Conservation (phyloP, 306 rosid genomes). For the Lathyrus oleraceus region DNA sequence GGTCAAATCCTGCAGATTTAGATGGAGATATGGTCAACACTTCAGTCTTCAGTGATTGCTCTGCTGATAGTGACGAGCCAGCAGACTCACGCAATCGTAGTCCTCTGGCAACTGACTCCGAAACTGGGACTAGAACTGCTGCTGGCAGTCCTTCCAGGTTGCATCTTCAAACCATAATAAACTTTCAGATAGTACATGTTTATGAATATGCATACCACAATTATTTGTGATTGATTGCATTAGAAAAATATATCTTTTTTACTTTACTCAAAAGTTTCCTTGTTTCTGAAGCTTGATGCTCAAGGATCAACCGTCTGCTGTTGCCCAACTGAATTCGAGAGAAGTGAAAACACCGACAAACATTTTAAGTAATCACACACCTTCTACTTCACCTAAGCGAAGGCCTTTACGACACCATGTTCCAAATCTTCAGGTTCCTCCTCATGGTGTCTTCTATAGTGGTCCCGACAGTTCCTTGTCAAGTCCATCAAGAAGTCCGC, state of each 20-base stretch:
- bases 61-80: slow-evolving; percentile 77
- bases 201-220: slow-evolving; percentile 27
- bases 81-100: slow-evolving; percentile 70
- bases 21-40: slow-evolving; percentile 72
- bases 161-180: slow-evolving; percentile 36
- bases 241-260: slow-evolving; percentile 30
- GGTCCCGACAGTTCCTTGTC: slow-evolving; percentile 80
- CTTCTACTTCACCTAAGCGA: slow-evolving; percentile 71
- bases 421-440: slow-evolving; percentile 86
- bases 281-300: slow-evolving; percentile 59
- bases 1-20: slow-evolving; percentile 64
- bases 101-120: slow-evolving; percentile 71
- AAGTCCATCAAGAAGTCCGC: slow-evolving; percentile 49
- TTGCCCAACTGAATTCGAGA: slow-evolving; percentile 53
- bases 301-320: slow-evolving; percentile 66
- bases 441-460: slow-evolving; percentile 75
- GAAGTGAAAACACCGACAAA: slow-evolving; percentile 59
- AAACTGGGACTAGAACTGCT: slow-evolving; percentile 70
- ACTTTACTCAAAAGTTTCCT: slow-evolving; percentile 38
- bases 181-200: slow-evolving; percentile 32
- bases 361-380: slow-evolving; percentile 52
- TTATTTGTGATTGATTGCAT: slow-evolving; percentile 28
- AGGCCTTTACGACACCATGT: slow-evolving; percentile 82
- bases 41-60: slow-evolving; percentile 74
- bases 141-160: slow-evolving; percentile 84